Evolutionary conservation across 805 yeast species (phyloP).

Genomic region (Metschnikowia vanudenii): DNA sequence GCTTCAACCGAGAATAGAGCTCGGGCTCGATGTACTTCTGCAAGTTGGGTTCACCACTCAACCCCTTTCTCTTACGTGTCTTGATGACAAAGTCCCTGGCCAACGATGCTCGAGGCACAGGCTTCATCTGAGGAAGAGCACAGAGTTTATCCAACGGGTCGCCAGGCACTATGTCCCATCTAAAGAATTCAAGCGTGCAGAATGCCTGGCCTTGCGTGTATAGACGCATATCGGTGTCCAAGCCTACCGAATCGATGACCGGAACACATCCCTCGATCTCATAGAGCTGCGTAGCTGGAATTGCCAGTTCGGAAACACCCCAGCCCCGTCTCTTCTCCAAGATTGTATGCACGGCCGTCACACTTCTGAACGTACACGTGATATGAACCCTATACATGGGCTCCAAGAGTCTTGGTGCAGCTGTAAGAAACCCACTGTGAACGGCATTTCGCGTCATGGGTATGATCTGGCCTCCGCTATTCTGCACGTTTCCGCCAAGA

Average conservation of each 20-base stretch:
- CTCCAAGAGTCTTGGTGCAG: conserved; percentile 76
- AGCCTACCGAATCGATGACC: conserved; percentile 85
- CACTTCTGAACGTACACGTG: conserved; percentile 50
- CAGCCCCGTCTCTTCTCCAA: conserved; percentile 70
- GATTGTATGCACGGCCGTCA: conserved; percentile 46
- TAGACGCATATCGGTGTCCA: conserved; percentile 81
- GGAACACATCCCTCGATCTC: conserved; percentile 68
- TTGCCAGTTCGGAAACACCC: conserved; percentile 45
- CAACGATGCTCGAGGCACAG: conserved; percentile 66
- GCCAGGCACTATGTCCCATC: conserved; percentile 85
- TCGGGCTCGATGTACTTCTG: conserved; percentile 65
- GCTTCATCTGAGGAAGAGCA: conserved; percentile 64
- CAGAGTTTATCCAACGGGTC: conserved; percentile 77
- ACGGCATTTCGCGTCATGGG: conserved; percentile 85
- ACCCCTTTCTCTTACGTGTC: conserved; percentile 85
- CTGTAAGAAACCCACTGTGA: conserved; percentile 73
- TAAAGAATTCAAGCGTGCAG: conserved; percentile 61
- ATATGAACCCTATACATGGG: conserved; percentile 68
- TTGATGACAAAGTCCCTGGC: conserved; percentile 90
- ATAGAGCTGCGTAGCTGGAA: conserved; percentile 72
- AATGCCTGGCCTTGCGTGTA: conserved; percentile 77
- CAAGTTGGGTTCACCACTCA: conserved; percentile 61
- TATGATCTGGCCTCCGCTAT: conserved; percentile 68
- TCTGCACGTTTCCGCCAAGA: conserved; percentile 46
- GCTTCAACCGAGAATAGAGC: conserved; percentile 51